Conservation (phyloP, 140 eudicot species). For the Erigeron philadelphicus region DNA sequence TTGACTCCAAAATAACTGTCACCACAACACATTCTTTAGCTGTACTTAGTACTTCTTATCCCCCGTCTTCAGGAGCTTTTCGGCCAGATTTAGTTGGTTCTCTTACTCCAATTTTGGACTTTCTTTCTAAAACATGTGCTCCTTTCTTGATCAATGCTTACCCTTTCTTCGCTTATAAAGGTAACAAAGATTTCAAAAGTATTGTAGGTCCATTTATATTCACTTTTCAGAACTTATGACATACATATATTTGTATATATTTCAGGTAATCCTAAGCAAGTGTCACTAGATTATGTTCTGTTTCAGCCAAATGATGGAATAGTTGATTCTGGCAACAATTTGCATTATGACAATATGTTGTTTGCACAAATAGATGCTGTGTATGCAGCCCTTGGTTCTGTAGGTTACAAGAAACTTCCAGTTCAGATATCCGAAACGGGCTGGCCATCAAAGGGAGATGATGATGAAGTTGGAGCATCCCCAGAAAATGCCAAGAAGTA, state of each 20-base stretch:
- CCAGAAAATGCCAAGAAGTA: slow-evolving; percentile 74
- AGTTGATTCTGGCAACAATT: slow-evolving; percentile 47
- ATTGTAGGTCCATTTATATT: background rate
- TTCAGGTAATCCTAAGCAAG: slow-evolving; percentile 41
- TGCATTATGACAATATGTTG: slow-evolving; percentile 82
- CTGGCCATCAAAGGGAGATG: slow-evolving; percentile 91
- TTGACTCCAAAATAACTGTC: slow-evolving; percentile 55
- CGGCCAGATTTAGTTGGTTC: slow-evolving; percentile 40
- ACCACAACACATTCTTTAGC: slow-evolving; percentile 79
- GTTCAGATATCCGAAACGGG: slow-evolving; percentile 85
- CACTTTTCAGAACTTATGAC: too few species aligned
- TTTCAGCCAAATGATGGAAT: slow-evolving; percentile 55
- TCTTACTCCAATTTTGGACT: slow-evolving; percentile 47
- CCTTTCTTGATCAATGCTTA: slow-evolving; percentile 84
- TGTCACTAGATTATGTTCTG: slow-evolving; percentile 59
- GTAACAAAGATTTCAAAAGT: background rate
- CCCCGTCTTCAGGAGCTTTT: slow-evolving; percentile 78
- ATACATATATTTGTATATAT: background rate
- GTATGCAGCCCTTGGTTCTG: slow-evolving; percentile 49
- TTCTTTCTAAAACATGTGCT: slow-evolving; percentile 53
- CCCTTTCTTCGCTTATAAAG: slow-evolving; percentile 79
- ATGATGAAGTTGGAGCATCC: slow-evolving; percentile 66
- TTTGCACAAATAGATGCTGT: slow-evolving; percentile 87
- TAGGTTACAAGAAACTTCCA: slow-evolving; percentile 47
- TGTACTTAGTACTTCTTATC: slow-evolving; percentile 62